Evolutionary conservation across 2,329 filamentous ascomycete species (phyloP).

Genomic region (Triangularia setosa): DNA sequence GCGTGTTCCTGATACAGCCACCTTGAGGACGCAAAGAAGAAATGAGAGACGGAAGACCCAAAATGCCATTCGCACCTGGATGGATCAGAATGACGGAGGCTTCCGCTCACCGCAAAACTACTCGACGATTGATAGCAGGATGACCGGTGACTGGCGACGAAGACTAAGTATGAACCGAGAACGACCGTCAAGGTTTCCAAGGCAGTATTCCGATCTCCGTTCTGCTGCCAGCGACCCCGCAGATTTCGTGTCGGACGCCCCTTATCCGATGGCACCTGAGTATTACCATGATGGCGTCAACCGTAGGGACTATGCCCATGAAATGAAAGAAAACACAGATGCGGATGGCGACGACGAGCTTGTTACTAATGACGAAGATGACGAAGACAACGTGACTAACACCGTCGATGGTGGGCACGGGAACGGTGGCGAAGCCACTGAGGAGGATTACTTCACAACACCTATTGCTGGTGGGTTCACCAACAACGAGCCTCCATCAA

Average conservation of each 20-base stretch:
- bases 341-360: slow-evolving; percentile 86
- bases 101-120: slow-evolving; percentile 46
- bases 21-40: slow-evolving; percentile 56
- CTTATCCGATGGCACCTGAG: slow-evolving; percentile 28
- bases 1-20: slow-evolving; percentile 61
- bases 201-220: slow-evolving; percentile 52
- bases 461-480: slow-evolving; percentile 43
- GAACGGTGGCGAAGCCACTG: slow-evolving; percentile 27
- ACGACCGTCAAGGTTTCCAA: slow-evolving; percentile 40
- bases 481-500: slow-evolving; percentile 31
- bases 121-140: slow-evolving; percentile 45
- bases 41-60: slow-evolving; percentile 69
- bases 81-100: slow-evolving; percentile 64
- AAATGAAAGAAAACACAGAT: slow-evolving; percentile 64
- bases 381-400: slow-evolving; percentile 44
- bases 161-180: slow-evolving; percentile 53
- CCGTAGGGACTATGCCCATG: slow-evolving; percentile 40
- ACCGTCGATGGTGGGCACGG: slow-evolving; percentile 31
- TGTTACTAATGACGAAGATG: slow-evolving; percentile 74
- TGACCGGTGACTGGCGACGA: slow-evolving; percentile 44
- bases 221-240: slow-evolving; percentile 62
- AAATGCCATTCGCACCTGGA: slow-evolving; percentile 84
- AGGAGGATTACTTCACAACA: slow-evolving; percentile 54
- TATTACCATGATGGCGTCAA: slow-evolving; percentile 29
- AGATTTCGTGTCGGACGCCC: slow-evolving; percentile 51